These are phyloP conservation scores for Xylariaceae sp. DNA, from an alignment of 2,329 filamentous ascomycete genomes.

Conservation along the genomic window DNA sequence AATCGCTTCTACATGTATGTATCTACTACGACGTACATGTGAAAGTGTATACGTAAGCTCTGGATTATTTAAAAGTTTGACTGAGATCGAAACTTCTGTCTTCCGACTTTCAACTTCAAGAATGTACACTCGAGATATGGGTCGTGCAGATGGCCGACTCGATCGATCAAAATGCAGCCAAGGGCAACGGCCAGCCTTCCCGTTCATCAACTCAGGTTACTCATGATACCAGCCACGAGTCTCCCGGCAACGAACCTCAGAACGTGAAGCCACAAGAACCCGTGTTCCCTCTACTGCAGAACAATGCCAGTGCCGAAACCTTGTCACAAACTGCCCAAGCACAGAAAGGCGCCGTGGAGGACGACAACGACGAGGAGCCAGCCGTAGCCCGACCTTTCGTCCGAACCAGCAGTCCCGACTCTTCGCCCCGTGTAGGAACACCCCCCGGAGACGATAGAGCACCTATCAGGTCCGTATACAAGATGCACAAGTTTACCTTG, in stretches of 20 bases:
- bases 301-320: slow-evolving; percentile 44
- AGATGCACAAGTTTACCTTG: slow-evolving; percentile 96
- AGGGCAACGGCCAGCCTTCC: slow-evolving; percentile 24
- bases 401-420: slow-evolving; percentile 57
- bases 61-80: not conserved
- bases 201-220: slow-evolving; percentile 18
- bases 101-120: not conserved
- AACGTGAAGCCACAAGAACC: slow-evolving; percentile 25
- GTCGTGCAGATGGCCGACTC: slow-evolving; percentile 28
- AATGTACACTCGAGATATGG: slow-evolving; percentile 9
- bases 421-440: slow-evolving; percentile 32
- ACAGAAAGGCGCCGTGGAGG: slow-evolving; percentile 41
- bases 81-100: not conserved
- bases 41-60: too few relatives aligned
- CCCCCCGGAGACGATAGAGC: slow-evolving; percentile 32
- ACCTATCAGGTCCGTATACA: slow-evolving; percentile 49
- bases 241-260: slow-evolving; percentile 9
- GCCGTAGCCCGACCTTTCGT: slow-evolving; percentile 61
- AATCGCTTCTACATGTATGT: not conserved
- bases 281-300: slow-evolving; percentile 46
- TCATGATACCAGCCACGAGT: slow-evolving; percentile 8
- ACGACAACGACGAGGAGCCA: slow-evolving; percentile 62
- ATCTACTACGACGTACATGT: too few relatives aligned
- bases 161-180: slow-evolving; percentile 24
- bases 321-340: slow-evolving; percentile 36